Evolutionary conservation across 257 asterid genomes (phyloP).

Genomic region (Scutellaria minor): DNA sequence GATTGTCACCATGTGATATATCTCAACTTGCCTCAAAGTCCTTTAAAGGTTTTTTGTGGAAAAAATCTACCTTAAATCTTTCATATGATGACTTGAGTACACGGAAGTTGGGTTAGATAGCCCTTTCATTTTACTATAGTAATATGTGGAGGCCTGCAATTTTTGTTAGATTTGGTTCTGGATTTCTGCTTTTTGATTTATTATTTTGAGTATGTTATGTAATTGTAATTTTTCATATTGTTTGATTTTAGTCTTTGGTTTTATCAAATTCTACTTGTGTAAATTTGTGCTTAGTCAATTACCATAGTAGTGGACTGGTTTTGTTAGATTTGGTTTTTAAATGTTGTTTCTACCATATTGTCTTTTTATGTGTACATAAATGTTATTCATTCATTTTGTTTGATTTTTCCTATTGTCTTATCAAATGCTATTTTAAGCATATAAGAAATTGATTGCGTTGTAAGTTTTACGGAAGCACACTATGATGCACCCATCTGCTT

Average conservation of each 20-base stretch:
- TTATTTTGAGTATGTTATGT: background rate
- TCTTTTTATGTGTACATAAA: background rate
- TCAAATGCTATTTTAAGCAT: constrained; percentile 24
- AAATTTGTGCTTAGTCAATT: background rate
- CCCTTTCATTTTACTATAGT: background rate
- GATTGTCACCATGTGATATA: too few relatives aligned
- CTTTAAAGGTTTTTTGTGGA: constrained; percentile 11
- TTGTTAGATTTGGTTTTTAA: constrained; percentile 17
- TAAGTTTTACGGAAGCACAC: background rate
- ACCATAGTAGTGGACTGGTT: background rate
- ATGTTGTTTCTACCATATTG: constrained; percentile 2
- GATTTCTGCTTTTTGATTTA: constrained; percentile 13
- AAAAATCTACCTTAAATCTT: constrained; percentile 9
- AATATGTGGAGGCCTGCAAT: constrained; percentile 23
- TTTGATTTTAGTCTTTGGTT: background rate
- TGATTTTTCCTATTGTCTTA: background rate
- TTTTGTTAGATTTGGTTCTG: constrained; percentile 22
- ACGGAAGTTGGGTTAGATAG: constrained; percentile 18
- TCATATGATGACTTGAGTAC: constrained; percentile 1
- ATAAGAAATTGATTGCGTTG: constrained; percentile 7
- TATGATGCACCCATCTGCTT: constrained; percentile 14
- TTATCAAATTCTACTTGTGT: constrained; percentile 10
- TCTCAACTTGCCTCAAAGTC: background rate
- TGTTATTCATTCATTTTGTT: background rate
- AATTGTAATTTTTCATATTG: background rate